Percentiles rank a stretch among this genome's conserved stretches.
Conservation (phyloP, 768 basidiomycete species). For the Mycena floridula region DNA sequence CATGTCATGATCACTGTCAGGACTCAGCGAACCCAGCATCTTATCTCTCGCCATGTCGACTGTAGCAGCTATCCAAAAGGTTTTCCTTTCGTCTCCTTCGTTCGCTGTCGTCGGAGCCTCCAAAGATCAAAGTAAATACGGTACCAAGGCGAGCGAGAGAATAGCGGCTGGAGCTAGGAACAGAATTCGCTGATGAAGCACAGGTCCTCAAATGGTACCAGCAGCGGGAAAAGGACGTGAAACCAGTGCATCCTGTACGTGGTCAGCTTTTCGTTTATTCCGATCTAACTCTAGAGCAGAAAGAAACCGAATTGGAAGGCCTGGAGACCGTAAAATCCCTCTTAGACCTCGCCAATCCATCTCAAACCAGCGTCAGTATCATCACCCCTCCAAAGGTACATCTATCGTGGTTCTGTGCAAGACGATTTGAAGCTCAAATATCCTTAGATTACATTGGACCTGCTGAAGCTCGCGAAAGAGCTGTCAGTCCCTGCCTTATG, state of each 20-base stretch:
- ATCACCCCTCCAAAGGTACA: constrained; percentile 76
- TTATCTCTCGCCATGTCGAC: not conserved
- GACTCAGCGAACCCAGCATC: too few relatives aligned
- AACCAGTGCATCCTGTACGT: constrained; percentile 70
- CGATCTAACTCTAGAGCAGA: constrained; percentile 32
- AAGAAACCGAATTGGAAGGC: constrained; percentile 65
- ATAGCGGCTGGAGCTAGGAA: not conserved
- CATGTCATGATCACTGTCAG: too few relatives aligned
- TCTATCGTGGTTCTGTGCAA: too few relatives aligned
- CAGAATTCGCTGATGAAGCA: constrained; percentile 1
- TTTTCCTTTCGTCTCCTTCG: constrained; percentile 56
- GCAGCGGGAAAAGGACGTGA: constrained; percentile 48
- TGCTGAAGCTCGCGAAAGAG: constrained; percentile 64
- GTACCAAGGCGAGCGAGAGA: constrained; percentile 52
- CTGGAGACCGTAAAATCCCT: constrained; percentile 49
- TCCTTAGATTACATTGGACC: constrained; percentile 57
- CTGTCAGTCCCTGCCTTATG: constrained; percentile 73
- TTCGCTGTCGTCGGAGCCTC: constrained; percentile 84
- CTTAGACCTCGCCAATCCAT: constrained; percentile 49
- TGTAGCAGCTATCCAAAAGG: constrained; percentile 31
- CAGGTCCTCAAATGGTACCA: constrained; percentile 80
- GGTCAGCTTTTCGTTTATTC: not conserved
- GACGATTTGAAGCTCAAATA: too few relatives aligned
- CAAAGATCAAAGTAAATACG: constrained; percentile 71
- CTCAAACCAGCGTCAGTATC: constrained; percentile 69